Evolutionary conservation across 139 green algal species (phyloP).

Genomic region (Dunaliella sp.): DNA sequence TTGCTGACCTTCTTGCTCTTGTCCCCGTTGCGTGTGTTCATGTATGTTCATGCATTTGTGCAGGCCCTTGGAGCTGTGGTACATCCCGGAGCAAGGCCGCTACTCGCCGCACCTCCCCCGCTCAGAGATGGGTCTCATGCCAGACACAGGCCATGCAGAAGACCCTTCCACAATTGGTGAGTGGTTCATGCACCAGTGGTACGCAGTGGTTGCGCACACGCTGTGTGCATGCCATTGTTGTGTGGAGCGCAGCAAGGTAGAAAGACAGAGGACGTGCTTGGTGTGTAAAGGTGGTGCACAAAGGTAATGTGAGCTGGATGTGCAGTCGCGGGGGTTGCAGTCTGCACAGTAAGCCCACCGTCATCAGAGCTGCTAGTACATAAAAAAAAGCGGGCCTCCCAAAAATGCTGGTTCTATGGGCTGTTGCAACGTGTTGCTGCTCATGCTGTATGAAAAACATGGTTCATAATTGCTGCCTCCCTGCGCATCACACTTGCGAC

Average conservation of each 20-base stretch:
- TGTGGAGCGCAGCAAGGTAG: background rate
- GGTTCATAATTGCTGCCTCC: too few species aligned
- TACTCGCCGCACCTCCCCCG: background rate
- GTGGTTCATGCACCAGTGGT: background rate
- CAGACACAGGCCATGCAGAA: slow-evolving; percentile 31
- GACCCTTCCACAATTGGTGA: slow-evolving; percentile 35
- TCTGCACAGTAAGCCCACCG: background rate
- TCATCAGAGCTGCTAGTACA: background rate
- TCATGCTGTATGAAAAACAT: background rate
- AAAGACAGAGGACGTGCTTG: background rate
- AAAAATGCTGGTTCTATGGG: background rate
- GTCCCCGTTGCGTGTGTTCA: too few species aligned
- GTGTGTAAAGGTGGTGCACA: background rate
- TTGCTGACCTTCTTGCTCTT: too few species aligned
- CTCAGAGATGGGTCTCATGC: slow-evolving; percentile 29
- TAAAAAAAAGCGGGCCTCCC: background rate
- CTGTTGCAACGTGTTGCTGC: background rate
- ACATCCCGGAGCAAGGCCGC: background rate
- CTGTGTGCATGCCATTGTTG: background rate
- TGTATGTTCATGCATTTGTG: too few species aligned
- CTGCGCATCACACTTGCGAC: too few species aligned
- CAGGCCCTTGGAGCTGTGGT: background rate
- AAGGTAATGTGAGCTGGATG: background rate
- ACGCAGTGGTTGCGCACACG: background rate
- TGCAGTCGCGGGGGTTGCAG: background rate